Base-by-base conservation (phyloP, 768 basidiomycete species). In the Tylopilus rubrobrunneus region DNA sequence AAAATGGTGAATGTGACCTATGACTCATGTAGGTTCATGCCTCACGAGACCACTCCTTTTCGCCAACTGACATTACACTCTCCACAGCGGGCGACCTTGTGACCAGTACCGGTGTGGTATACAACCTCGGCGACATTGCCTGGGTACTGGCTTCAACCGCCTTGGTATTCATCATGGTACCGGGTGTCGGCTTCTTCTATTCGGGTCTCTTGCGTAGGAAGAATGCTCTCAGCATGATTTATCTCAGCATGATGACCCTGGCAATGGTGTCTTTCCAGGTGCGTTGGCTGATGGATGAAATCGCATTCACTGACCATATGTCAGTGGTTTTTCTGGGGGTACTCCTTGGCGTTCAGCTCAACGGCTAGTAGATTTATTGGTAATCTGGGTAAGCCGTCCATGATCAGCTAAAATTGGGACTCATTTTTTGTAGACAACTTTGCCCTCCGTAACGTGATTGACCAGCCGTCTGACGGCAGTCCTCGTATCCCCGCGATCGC, bases 311-410 rank as follows among this genome's bases (percentile, higher is more conserved):
- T 60, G 19, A 64, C 23, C 5, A 37, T 8, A 31, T 56, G 55
- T 15, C 57, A 93, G 87, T 95, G 92, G 92, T 94, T 92, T 77
- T 94, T 96, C 78, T 97, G 95, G 95, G 95, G 95, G 2, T 98
- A 80, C 74, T 94, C 92, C 2, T 76, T 98, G 23, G 82, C 95
- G 0, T 98, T 98, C 74, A 88, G 86, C 56, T 89, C 92, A 14
- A 82, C 78, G 0, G 91, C 78, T 5, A 76, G 72, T 56, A 57
- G 62, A n/a, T 98, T 78, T 70, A 96, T 99, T 56, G 96, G 96
- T 10, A 75, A 96, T 61, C 79, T 99, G 33, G 77, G 89, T 87
- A 56, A 48, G 85, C 74, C 3, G 7, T 19, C 28, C 36, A n/a
- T 45, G 10, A 21, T 12, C 27, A 7, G 2, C 49, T 12, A 11